Evolutionary conservation across 1,284 basidiomycete species (phyloP), one percentile per base, ranked within the genome.

Genomic region (Trichosporon coremiiforme): DNA sequence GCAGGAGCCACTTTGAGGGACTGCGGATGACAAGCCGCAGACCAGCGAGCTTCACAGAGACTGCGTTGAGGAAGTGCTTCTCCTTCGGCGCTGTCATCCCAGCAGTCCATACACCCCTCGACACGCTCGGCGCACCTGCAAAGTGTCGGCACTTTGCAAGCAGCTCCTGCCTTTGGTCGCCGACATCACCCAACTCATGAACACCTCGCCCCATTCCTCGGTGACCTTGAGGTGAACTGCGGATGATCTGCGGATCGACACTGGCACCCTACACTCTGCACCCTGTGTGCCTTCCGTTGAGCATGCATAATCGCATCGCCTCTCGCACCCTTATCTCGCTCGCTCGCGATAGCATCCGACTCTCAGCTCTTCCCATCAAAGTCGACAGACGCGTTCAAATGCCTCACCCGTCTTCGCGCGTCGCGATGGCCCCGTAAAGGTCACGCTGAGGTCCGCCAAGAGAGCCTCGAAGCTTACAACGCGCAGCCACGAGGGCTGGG

Each of bases 401-500:
- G 41, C 41, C 41, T 45, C 15, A 45, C 38, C 10, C 47, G 47
- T 22, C 47, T n/a, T n/a, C 17, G 5, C 50, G 50, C 50, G 50
- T 53, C 50, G 50, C 22, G 9, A 53, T 53, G 50, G 20, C 50
- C 22, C 12, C 50, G 20, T 25, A 45, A 45, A 6, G 33, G 33
- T 35, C 33, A 10, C 33, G 6, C 33, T 35, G 33, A 20, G 1
- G 20, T 6, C 20, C 20, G 50, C 50, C 50, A 53, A 53, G 50
- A 20, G 9, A 25, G n/a, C n/a, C 50, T 17, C 15, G n/a, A 47
- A 53, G n/a, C 50, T 25, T 25, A 12, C 22, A 53, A 8, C 20
- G 50, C 50, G 50, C 50, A 53, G 50, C 25, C 50, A 53, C 50
- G 50, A 53, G 50, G 50, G 50, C 50, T 53, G 50, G 50, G 50